A percentile compares a stretch with the other conserved stretches of the same genome.
Conservation (phyloP, 257 asterid genomes). For the Salvia rosmarinus region DNA sequence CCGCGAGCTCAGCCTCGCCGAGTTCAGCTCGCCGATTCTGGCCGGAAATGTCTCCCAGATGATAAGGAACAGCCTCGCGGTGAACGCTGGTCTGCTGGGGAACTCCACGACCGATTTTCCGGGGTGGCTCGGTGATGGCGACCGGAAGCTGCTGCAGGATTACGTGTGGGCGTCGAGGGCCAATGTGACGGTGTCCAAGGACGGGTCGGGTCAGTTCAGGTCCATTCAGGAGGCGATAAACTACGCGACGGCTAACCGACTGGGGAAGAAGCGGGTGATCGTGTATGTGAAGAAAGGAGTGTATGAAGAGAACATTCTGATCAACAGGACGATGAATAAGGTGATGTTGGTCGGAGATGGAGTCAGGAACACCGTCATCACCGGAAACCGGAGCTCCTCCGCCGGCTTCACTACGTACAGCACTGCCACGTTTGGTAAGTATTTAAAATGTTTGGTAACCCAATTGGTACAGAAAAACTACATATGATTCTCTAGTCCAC, state of each 20-base stretch:
- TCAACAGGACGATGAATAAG: constrained; percentile 55
- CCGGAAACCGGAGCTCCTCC: constrained; percentile 65
- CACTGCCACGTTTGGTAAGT: constrained; percentile 77
- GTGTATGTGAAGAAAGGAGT: constrained; percentile 75
- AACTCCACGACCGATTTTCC: constrained; percentile 40
- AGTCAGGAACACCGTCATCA: constrained; percentile 57
- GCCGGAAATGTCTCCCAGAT: constrained; percentile 51
- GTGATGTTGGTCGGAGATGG: constrained; percentile 85
- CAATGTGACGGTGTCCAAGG: constrained; percentile 59
- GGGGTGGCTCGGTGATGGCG: constrained; percentile 44
- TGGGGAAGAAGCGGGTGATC: constrained; percentile 51
- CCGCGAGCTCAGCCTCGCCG: constrained; percentile 44
- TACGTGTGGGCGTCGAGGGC: constrained; percentile 40
- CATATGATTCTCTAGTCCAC: too few relatives aligned
- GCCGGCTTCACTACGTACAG: constrained; percentile 76
- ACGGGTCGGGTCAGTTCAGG: constrained; percentile 65
- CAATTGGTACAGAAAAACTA: too few relatives aligned
- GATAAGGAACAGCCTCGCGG: constrained; percentile 66
- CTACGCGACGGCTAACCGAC: constrained; percentile 47
- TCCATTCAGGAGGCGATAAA: constrained; percentile 72
- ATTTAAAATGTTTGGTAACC: not conserved
- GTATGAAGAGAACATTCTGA: constrained; percentile 60
- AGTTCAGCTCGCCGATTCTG: constrained; percentile 44
- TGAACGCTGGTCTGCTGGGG: constrained; percentile 46
- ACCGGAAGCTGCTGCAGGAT: constrained; percentile 51